Conservation (phyloP, 2,329 filamentous ascomycete species). For the Mollisia scopiformis region DNA sequence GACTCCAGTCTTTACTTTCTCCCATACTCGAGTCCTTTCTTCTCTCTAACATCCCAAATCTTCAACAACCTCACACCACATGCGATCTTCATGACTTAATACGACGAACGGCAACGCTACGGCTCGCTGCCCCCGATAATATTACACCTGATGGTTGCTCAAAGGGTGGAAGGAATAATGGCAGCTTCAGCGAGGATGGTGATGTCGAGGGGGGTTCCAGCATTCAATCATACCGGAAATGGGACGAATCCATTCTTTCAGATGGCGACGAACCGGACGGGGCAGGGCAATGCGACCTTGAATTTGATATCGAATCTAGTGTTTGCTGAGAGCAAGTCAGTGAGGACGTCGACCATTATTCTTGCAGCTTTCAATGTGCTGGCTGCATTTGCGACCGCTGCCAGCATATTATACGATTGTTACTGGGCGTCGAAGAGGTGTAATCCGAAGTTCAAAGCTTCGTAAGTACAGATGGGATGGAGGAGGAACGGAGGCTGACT, state of each 20-base stretch:
- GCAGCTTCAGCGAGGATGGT: constrained; percentile 30
- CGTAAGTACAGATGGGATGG: constrained; percentile 48
- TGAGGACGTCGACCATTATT: constrained; percentile 64
- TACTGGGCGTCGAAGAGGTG: constrained; percentile 38
- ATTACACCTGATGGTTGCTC: constrained; percentile 20
- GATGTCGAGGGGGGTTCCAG: constrained; percentile 21
- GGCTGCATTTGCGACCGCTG: constrained; percentile 57
- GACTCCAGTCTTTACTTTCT: constrained; percentile 28
- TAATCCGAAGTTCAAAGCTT: constrained; percentile 36
- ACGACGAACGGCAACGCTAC: constrained; percentile 31
- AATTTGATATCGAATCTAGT: constrained; percentile 34
- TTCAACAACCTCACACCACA: constrained; percentile 19
- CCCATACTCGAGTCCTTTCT: constrained; percentile 23
- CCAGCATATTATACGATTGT: constrained; percentile 59
- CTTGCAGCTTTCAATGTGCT: constrained; percentile 63
- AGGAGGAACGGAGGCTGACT: constrained; percentile 33
- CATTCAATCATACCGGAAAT: constrained; percentile 15
- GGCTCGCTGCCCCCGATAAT: constrained; percentile 33
- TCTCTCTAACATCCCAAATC: constrained; percentile 16
- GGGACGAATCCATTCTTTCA: constrained; percentile 8
- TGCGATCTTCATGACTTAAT: constrained; percentile 37
- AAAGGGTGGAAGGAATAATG: constrained; percentile 21
- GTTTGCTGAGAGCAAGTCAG: constrained; percentile 49
- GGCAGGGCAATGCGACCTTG: constrained; percentile 19
- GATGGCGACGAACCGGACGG: constrained; percentile 10